Base-by-base conservation (phyloP, 1,284 basidiomycete genomes). In the Schizophyllum commune region DNA sequence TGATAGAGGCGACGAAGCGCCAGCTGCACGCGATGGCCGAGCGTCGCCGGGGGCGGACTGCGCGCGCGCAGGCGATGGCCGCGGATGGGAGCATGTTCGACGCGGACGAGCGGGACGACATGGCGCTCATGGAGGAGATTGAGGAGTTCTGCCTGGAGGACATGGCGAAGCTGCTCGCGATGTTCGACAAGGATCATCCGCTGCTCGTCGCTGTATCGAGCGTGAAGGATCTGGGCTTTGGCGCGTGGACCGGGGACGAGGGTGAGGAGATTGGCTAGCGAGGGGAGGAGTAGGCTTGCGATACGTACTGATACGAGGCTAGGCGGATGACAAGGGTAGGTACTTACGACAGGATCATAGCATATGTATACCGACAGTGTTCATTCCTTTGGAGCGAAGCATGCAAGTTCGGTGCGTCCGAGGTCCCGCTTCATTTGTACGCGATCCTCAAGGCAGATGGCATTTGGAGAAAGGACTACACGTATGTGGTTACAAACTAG, bases 71-170 rank as follows among this genome's bases (percentile, higher is more conserved):
- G n/a, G 66, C 73, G 11, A 77, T 78, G 52, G 65, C 74, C 55
- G 76, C 75, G 64, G 79, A 85, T 60, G 39, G 39, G 13, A 47
- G 39, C 39, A 72, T 74, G 55, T 60, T 62, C 55, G 74, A 74
- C 5, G 81, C 81, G 65, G 78, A 80, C 39, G 86, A 91, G 65
- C 78, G 79, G 65, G 88, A 90, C 64, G 88, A 89, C 65, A 75
- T 91, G 68, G 80, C 81, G 69, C 70, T 91, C 51, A 65, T 86
- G 22, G 88, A 91, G 71, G 86, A 89, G 77, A 82, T 89, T 71
- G 87, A 89, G 70, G 86, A 88, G 63, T 88, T 84, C 66, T 85
- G 83, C 65, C 72, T 89, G 66, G 86, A 89, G 67, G 89, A 91
- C 69, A 88, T 92, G 83, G 78, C 73, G 39, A 84, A 82, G 76